phyloP scores from a whole-genome alignment of 2,329 filamentous ascomycete genomes.

The Epichloe festucae region DNA sequence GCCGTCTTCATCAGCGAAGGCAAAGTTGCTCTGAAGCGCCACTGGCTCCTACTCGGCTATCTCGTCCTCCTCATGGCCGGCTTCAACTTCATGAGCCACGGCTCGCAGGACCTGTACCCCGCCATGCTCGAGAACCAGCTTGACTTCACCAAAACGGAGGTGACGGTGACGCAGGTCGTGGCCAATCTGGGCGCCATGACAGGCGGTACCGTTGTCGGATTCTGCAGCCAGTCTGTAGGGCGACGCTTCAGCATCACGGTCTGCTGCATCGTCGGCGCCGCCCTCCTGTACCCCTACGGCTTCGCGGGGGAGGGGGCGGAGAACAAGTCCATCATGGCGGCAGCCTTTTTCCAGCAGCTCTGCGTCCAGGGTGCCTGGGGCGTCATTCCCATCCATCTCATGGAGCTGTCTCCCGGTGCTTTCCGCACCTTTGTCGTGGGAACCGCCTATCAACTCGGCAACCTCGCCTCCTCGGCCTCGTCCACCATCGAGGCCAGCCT shows the following conservation, averaged over 20 bases:
- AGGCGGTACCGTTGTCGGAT: conserved; percentile 56
- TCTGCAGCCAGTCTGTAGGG: conserved; percentile 55
- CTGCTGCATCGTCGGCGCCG: conserved; percentile 53
- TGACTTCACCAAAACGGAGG: conserved; percentile 35
- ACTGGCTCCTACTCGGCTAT: conserved; percentile 73
- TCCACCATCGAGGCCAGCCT: conserved; percentile 67
- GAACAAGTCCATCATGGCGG: conserved; percentile 53
- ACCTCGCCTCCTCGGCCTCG: conserved; percentile 55
- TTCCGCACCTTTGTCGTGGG: conserved; percentile 67
- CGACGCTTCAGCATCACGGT: conserved; percentile 56
- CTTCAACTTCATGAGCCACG: conserved; percentile 86
- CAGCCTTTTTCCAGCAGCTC: conserved; percentile 76
- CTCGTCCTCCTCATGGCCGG: conserved; percentile 79
- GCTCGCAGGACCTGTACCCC: conserved; percentile 51
- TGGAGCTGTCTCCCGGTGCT: conserved; percentile 60
- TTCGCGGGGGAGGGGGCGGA: conserved; percentile 34
- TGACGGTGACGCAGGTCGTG: conserved; percentile 60
- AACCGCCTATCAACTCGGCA: conserved; percentile 65
- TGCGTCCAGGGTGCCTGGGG: conserved; percentile 68
- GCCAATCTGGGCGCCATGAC: conserved; percentile 58
- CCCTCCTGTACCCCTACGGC: conserved; percentile 72
- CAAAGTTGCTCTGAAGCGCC: conserved; percentile 61
- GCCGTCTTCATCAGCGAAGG: conserved; percentile 59
- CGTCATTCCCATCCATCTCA: conserved; percentile 64
- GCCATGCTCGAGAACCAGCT: conserved; percentile 47